Evolutionary conservation across 768 basidiomycete species (phyloP), one percentile per base, ranked within the genome.

Genomic region (Termitomyces sp.): DNA sequence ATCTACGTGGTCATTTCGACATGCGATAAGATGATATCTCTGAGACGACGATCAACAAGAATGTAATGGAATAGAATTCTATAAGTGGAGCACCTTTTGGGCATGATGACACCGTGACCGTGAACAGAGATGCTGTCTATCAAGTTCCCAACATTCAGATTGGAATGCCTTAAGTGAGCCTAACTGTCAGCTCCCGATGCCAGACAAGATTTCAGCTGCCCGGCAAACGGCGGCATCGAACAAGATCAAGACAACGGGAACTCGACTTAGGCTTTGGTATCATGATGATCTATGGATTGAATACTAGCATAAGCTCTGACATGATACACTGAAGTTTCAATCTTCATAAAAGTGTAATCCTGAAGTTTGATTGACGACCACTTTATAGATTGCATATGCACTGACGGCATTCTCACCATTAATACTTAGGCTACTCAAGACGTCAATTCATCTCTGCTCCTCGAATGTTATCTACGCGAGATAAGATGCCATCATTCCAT

Each of bases 401-500:
- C 0, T 33, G 13, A 16, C 14, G 14, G 1, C n/a, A 16, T 33
- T 49, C 27, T 16, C 10, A 33, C 14, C n/a, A n/a, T 8, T 33
- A 13, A 2, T 22, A 22, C 9, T 8, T 30, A 30, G 18, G 13
- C 20, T 43, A 22, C 12, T 14, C 20, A 16, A 24, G 13, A 22
- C 20, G 20, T 30, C 12, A 20, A 49, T 34, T 20, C 13, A 14
- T n/a, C n/a, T n/a, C n/a, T n/a, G n/a, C n/a, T n/a, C n/a, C n/a
- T n/a, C n/a, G n/a, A n/a, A n/a, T 37, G 5, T 44, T 10, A 55
- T 52, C 52, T 57, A 61, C 32, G 6, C 55, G 60, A 53, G 58
- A 59, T 59, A 62, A 59, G 62, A 62, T 62, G 22, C 53, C 50
- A 62, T 62, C 45, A n/a, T n/a, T n/a, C n/a, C n/a, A n/a, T n/a